phyloP scores from a whole-genome alignment of 257 asterid species.

The Sherardia arvensis region DNA sequence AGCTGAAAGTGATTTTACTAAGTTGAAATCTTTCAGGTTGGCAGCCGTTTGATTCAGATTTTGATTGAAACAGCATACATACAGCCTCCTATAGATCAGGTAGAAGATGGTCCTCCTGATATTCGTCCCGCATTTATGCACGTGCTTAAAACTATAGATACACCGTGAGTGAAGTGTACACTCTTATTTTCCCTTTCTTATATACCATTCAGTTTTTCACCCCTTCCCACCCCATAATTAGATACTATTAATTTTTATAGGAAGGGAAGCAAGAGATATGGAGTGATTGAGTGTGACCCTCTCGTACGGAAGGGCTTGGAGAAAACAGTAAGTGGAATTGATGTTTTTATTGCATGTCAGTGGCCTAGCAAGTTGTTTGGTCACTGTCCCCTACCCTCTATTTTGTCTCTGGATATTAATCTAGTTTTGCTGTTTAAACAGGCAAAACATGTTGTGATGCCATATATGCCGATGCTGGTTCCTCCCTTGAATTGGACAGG shows the following conservation, averaged over 20 bases:
- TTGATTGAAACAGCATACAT: conserved; percentile 74
- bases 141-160: conserved; percentile 56
- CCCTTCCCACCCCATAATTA: background rate
- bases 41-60: conserved; percentile 81
- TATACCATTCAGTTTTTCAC: background rate
- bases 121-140: conserved; percentile 91
- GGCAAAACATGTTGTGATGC: conserved; percentile 99
- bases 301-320: conserved; percentile 88
- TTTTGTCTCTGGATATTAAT: background rate
- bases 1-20: background rate
- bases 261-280: conserved; percentile 70
- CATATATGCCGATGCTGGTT: conserved; percentile 97
- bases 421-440: conserved; percentile 26
- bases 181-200: background rate
- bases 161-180: conserved; percentile 44
- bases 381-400: background rate
- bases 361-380: conserved; percentile 1
- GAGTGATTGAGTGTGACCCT: conserved; percentile 94
- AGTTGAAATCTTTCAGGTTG: conserved; percentile 47
- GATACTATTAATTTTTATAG: conserved; percentile 25
- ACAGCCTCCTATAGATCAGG: conserved; percentile 71
- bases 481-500: conserved; percentile 91
- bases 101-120: conserved; percentile 71
- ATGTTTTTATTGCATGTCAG: background rate
- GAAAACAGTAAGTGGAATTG: conserved; percentile 55